phyloP scores from a whole-genome alignment of 2,329 filamentous ascomycete species.

The Ascosphaera apis region DNA sequence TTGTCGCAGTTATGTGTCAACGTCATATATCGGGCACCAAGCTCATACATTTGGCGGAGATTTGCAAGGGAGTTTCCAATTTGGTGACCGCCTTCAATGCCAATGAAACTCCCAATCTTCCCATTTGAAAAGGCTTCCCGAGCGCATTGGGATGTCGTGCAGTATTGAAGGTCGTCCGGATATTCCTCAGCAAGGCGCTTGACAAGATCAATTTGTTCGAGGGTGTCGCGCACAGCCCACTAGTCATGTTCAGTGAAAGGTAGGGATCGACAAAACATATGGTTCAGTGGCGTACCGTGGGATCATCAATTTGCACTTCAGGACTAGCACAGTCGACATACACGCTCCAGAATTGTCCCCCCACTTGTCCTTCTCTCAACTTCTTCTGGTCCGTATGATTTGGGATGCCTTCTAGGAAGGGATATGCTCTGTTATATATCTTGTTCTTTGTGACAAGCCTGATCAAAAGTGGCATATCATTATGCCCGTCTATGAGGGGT shows the following conservation, averaged over 20 bases:
- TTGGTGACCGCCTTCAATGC: slow-evolving; percentile 11
- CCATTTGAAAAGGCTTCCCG: slow-evolving; percentile 6
- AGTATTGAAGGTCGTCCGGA: slow-evolving; percentile 8
- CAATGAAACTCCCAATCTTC: slow-evolving; percentile 9
- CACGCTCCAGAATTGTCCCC: slow-evolving; percentile 14
- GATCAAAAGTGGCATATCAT: slow-evolving; percentile 12
- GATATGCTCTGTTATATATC: slow-evolving; percentile 9
- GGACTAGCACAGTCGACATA: slow-evolving; percentile 9
- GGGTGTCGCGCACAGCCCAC: slow-evolving; percentile 9
- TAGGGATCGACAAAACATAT: not conserved
- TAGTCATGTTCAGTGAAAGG: not conserved
- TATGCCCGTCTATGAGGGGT: slow-evolving; percentile 14
- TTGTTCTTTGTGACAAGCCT: slow-evolving; percentile 10
- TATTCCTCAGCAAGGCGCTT: slow-evolving; percentile 9
- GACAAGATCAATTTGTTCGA: slow-evolving; percentile 11
- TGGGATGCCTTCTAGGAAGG: slow-evolving; percentile 6
- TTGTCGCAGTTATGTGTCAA: slow-evolving; percentile 12
- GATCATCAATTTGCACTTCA: slow-evolving; percentile 6
- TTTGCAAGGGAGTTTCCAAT: slow-evolving; percentile 8
- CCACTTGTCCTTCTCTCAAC: slow-evolving; percentile 10
- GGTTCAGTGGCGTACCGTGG: slow-evolving; percentile 4
- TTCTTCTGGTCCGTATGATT: slow-evolving; percentile 11
- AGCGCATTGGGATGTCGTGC: slow-evolving; percentile 7
- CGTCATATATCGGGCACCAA: slow-evolving; percentile 9
- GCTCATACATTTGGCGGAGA: slow-evolving; percentile 5